Percentiles rank a stretch among this genome's conserved stretches.
These are phyloP conservation scores for Irpex rosettiformis DNA, from an alignment of 1,284 basidiomycete genomes.

Conservation along the genomic window DNA sequence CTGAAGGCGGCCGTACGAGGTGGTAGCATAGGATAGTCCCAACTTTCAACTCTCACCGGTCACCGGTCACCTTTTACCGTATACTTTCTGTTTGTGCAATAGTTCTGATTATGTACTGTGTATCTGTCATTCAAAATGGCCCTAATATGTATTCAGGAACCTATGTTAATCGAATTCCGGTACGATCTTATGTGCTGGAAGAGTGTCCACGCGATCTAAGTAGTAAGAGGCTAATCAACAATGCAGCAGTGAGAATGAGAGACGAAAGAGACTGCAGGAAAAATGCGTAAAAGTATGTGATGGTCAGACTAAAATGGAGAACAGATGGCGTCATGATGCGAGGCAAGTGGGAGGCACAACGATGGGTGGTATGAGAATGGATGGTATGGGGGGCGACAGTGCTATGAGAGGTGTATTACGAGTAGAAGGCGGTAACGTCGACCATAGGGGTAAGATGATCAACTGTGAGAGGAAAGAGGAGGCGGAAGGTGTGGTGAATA, in stretches of 20 bases:
- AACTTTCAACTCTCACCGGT: background rate
- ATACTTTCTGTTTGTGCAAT: background rate
- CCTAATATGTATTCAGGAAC: background rate
- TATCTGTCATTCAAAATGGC: background rate
- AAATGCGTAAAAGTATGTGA: background rate
- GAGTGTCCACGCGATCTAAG: slow-evolving; percentile 2
- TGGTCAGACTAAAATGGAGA: background rate
- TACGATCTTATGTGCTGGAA: background rate
- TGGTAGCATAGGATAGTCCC: background rate
- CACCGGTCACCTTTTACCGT: background rate
- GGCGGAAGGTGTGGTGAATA: background rate
- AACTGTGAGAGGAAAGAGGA: background rate
- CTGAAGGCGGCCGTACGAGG: slow-evolving; percentile 28
- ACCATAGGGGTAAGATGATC: background rate
- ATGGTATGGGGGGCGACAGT: slow-evolving; percentile 10
- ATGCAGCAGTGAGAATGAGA: slow-evolving; percentile 6
- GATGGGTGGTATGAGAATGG: slow-evolving; percentile 7
- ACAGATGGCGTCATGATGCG: background rate
- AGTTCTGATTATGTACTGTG: background rate
- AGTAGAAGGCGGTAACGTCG: background rate
- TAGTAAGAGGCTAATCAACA: slow-evolving; percentile 5
- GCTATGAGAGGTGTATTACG: slow-evolving; percentile 1
- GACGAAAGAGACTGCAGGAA: background rate
- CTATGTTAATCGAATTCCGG: slow-evolving; percentile 3
- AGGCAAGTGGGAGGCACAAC: background rate